A percentile compares a stretch with the other conserved stretches of the same genome.
phyloP scores from a whole-genome alignment of 2,329 filamentous ascomycete species.

The Botryotinia globosa region DNA sequence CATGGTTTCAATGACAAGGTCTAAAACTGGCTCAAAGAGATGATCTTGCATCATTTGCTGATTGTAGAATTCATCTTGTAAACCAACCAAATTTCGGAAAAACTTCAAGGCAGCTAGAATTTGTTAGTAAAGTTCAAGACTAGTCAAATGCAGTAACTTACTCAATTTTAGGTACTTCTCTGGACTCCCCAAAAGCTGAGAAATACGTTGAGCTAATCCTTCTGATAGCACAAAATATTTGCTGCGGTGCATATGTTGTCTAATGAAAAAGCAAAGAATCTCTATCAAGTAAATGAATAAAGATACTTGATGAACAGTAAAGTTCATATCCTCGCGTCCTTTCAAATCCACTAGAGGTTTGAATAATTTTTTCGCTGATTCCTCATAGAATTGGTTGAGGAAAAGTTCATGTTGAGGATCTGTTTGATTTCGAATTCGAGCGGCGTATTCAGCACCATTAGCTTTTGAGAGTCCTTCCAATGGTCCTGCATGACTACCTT shows the following conservation, averaged over 20 bases:
- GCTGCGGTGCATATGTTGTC: constrained; percentile 81
- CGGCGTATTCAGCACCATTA: constrained; percentile 62
- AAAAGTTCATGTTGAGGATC: constrained; percentile 82
- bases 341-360: constrained; percentile 81
- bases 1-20: constrained; percentile 81
- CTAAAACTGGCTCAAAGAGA: constrained; percentile 78
- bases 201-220: constrained; percentile 73
- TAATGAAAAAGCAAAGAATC: constrained; percentile 88
- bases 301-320: constrained; percentile 81
- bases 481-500: constrained; percentile 55
- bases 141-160: constrained; percentile 46
- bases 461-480: constrained; percentile 61
- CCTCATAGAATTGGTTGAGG: constrained; percentile 84
- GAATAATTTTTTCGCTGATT: constrained; percentile 81
- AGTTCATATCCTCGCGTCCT: constrained; percentile 62
- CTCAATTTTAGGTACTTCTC: constrained; percentile 93
- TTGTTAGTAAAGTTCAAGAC: constrained; percentile 18
- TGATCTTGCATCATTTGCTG: constrained; percentile 78
- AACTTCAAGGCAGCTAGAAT: constrained; percentile 80
- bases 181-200: constrained; percentile 74
- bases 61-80: constrained; percentile 90
- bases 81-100: constrained; percentile 79
- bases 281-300: constrained; percentile 90
- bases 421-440: constrained; percentile 56
- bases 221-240: constrained; percentile 85